A percentile compares a stretch with the other conserved stretches of the same genome.
Evolutionary conservation across 495 filamentous ascomycete genomes (phyloP).

Genomic region (Aspergillus bertholletiae): DNA sequence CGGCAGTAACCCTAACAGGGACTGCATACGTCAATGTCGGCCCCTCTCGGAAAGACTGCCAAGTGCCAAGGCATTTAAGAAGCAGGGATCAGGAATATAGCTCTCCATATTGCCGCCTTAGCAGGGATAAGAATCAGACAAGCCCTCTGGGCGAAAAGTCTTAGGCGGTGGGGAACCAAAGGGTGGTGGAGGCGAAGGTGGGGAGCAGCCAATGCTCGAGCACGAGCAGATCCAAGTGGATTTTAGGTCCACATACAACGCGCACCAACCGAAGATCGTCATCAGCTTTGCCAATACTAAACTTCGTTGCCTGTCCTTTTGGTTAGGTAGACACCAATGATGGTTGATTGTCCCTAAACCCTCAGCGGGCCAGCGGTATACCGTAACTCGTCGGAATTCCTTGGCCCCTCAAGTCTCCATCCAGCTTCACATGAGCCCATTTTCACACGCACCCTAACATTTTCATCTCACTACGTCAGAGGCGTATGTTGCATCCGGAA

Average conservation of each 20-base stretch:
- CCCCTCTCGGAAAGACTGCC: background rate
- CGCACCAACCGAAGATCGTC: background rate
- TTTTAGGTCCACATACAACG: background rate
- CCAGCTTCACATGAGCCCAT: background rate
- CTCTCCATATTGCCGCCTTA: background rate
- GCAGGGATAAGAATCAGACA: background rate
- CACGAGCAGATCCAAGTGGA: slow-evolving; percentile 2
- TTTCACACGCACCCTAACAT: background rate
- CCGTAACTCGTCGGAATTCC: background rate
- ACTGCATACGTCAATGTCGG: background rate
- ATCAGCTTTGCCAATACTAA: background rate
- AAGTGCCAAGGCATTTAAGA: background rate
- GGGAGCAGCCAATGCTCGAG: background rate
- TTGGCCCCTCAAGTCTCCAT: background rate
- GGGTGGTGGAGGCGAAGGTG: background rate
- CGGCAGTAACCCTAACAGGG: background rate
- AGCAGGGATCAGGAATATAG: background rate
- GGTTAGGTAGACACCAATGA: background rate
- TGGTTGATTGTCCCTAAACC: background rate
- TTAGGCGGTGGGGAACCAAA: background rate
- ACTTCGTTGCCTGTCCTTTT: background rate
- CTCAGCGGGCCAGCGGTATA: background rate
- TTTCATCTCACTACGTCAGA: background rate
- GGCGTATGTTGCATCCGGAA: background rate
- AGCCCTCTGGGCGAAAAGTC: background rate